Evolutionary conservation across 441 rosid genomes (phyloP), one percentile per base, ranked within the genome.

Genomic region (Arabidopsis lyrata): DNA sequence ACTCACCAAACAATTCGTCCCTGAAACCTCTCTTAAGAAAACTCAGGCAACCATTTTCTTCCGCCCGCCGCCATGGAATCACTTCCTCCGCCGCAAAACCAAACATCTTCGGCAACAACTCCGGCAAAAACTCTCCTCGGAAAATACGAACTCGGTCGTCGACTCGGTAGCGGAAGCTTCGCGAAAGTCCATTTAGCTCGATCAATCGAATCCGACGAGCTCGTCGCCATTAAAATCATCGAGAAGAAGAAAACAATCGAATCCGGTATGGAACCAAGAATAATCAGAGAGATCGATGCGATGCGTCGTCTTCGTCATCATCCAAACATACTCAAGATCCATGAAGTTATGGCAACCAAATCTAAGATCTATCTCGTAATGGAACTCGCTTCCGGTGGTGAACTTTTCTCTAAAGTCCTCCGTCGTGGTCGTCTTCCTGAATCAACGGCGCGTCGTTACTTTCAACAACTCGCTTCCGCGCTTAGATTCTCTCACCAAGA

Each of bases 321-420:
- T 67, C 98, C 98, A 0, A 86, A 92, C 80, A 63, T 95, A 35
- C 90, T 95, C 49, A 84, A 83, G 70, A 92, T 95, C 86, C 89
- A 89, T 63, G 99, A 92, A 56, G 99, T 95, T 24, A 84, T 95
- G 99, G 97, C 99, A 1, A 83, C 95, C 1, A 88, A 86, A 69
- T 71, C 96, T 31, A 92, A 90, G 71, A 95, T 92, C 82, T 92
- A 82, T 68, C 89, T 95, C 59, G 85, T 95, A 16, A 83, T 95
- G 91, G 98, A 95, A 34, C 84, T 89, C 55, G 99, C 99, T n/a
- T 8, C 80, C 1, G 96, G 98, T 44, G 8, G 98, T 91, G 98
- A 95, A 63, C 87, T 94, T 7, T 94, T 85, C 78, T 16, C 86
- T 5, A 82, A 81, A 63, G 74, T 93, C 15, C 58, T 81, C 53